Base-by-base conservation (phyloP, 116 monocot species). In the Cymodocea nodosa region DNA sequence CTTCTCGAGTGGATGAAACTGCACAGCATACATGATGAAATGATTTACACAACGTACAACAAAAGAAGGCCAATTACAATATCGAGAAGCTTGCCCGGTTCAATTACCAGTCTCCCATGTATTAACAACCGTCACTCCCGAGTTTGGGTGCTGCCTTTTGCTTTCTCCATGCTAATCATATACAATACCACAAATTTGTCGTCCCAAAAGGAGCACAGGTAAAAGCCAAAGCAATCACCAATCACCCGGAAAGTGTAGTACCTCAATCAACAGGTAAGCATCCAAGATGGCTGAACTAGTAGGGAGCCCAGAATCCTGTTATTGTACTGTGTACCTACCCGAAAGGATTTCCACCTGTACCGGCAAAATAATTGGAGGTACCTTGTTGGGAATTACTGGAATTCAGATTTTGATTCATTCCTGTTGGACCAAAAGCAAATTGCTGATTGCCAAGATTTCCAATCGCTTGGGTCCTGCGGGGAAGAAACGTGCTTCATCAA, bases 301-400 rank as follows among this genome's bases (percentile, higher is more conserved):
- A 54, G 18, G 7, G 19, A 54, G n/a, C 54, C 17, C 54, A 54
- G 51, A 50, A 50, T 0, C 51, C 23, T 23, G 44, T 23, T 50
- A 11, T 16, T 1, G 50, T 39, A 11, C 40, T 15, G 24, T 54
- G 24, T 54, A 50, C 35, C 65, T 79, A 90, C 66, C 85, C 86
- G 73, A 90, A 90, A 54, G 90, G 90, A 58, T 90, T 90, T 60
- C 90, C 86, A 35, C 81, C 79, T 53, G 65, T 56, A 49, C 86
- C 55, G 36, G 78, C 70, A n/a, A 77, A 81, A 19, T 78, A 71
- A 77, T 73, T 76, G 59, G 77, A 77, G 14, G 71, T 76, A 54
- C 70, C 73, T 49, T 65, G 68, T 40, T 78, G 83, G 24, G 71
- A 56, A 61, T 76, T 71, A 30, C 68, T 52, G 52, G 51, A 50